A percentile compares a stretch with the other conserved stretches of the same genome.
These are phyloP conservation scores for Albophoma yamanashiensis DNA, from an alignment of 2,329 filamentous ascomycete species.

Conservation along the genomic window DNA sequence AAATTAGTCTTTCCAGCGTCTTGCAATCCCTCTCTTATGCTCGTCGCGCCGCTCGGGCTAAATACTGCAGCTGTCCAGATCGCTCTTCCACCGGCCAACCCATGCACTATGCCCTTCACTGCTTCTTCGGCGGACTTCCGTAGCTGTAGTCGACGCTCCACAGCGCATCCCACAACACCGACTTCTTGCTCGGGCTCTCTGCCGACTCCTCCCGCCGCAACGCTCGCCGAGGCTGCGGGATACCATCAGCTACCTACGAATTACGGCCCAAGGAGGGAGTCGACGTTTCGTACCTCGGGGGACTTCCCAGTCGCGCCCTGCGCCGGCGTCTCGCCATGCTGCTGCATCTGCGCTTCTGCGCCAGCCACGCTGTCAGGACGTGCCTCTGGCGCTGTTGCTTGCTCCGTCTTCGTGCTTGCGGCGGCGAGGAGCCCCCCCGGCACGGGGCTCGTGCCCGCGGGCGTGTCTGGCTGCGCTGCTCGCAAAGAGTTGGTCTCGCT, in stretches of 20 bases:
- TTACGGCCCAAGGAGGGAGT: slow-evolving; percentile 38
- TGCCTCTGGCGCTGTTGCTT: slow-evolving; percentile 4
- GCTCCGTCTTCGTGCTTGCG: slow-evolving; percentile 10
- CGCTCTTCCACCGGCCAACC: background rate
- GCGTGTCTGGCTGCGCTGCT: slow-evolving; percentile 32
- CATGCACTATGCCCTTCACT: background rate
- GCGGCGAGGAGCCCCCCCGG: slow-evolving; percentile 18
- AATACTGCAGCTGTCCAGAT: background rate
- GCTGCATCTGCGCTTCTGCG: slow-evolving; percentile 7
- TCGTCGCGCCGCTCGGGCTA: background rate
- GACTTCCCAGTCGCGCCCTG: slow-evolving; percentile 12
- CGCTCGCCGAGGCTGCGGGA: slow-evolving; percentile 12
- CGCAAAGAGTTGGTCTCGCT: slow-evolving; percentile 51
- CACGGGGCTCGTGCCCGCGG: slow-evolving; percentile 28
- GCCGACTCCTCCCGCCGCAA: slow-evolving; percentile 27
- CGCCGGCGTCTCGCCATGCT: slow-evolving; percentile 15
- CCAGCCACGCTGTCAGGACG: slow-evolving; percentile 1
- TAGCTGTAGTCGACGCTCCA: slow-evolving; percentile 51
- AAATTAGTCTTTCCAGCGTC: background rate
- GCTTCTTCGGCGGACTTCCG: slow-evolving; percentile 27
- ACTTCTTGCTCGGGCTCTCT: slow-evolving; percentile 35
- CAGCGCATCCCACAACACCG: slow-evolving; percentile 50
- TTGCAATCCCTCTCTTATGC: background rate
- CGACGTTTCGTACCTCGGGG: slow-evolving; percentile 44
- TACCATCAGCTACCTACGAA: slow-evolving; percentile 18